Percentiles rank a stretch among this genome's conserved stretches.
These are phyloP conservation scores for Medicago truncatula DNA, from an alignment of 306 rosid genomes.

Conservation along the genomic window MtrunA17r5.0-ANR NC_053049.1:42957501-42958000, in stretches of 20 bases:
- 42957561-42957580: neutral
- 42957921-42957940: constrained; percentile 72
- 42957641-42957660: neutral
- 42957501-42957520: too few relatives aligned
- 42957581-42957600: neutral
- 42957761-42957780: neutral
- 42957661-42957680: neutral
- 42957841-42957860: neutral
- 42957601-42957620: constrained; percentile 3
- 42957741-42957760: neutral
- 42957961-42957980: constrained; percentile 59
- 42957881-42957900: constrained; percentile 58
- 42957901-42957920: constrained; percentile 54
- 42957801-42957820: constrained; percentile 17
- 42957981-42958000: constrained; percentile 53
- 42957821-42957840: constrained; percentile 15
- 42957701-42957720: neutral
- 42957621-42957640: neutral
- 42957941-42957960: constrained; percentile 74
- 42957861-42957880: constrained; percentile 52
- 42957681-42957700: neutral
- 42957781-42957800: neutral
- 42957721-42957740: neutral
- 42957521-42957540: too few relatives aligned
- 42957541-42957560: too few relatives aligned